Percentiles rank a stretch among this genome's conserved stretches.
These are phyloP conservation scores for Leccinum pachyderme DNA, from an alignment of 1,284 basidiomycete genomes.

Conservation along the genomic window DNA sequence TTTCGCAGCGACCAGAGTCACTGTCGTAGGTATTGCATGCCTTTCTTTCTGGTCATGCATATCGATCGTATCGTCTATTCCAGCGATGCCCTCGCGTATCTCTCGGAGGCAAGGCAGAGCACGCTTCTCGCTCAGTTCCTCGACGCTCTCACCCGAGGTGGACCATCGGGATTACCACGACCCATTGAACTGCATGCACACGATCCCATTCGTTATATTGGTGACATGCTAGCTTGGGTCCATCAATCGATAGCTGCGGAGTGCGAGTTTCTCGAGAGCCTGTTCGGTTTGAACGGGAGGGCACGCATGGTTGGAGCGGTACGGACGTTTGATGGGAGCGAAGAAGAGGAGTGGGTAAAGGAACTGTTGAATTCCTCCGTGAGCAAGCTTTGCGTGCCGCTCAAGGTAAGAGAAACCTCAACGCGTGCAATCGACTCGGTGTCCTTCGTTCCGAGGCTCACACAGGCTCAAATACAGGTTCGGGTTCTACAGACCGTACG, in stretches of 20 bases:
- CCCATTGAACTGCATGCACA: constrained; percentile 98
- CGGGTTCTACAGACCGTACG: constrained; percentile 91
- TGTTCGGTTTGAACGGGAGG: constrained; percentile 64
- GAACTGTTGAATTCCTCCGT: constrained; percentile 83
- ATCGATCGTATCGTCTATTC: not conserved
- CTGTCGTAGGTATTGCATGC: constrained; percentile 55
- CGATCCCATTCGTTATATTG: constrained; percentile 93
- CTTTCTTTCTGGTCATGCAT: not conserved
- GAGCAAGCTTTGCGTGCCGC: constrained; percentile 81
- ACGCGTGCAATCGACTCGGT: not conserved
- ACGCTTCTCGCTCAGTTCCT: constrained; percentile 82
- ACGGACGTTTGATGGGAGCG: constrained; percentile 54
- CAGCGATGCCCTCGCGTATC: constrained; percentile 75
- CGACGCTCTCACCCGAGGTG: constrained; percentile 86
- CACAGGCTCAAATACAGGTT: constrained; percentile 44
- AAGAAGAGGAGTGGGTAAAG: constrained; percentile 78
- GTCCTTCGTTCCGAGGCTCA: not conserved
- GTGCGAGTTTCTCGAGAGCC: constrained; percentile 84
- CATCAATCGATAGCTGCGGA: constrained; percentile 95
- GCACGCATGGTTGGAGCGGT: constrained; percentile 75
- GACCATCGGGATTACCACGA: constrained; percentile 82
- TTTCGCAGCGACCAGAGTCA: constrained; percentile 76
- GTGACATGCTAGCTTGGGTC: constrained; percentile 99
- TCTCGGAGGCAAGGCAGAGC: constrained; percentile 81
- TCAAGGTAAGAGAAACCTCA: constrained; percentile 55